Percentiles rank a stretch among this genome's conserved stretches.
Conservation (phyloP, 208 protist genomes). For the Trypanosoma boissoni region DNA sequence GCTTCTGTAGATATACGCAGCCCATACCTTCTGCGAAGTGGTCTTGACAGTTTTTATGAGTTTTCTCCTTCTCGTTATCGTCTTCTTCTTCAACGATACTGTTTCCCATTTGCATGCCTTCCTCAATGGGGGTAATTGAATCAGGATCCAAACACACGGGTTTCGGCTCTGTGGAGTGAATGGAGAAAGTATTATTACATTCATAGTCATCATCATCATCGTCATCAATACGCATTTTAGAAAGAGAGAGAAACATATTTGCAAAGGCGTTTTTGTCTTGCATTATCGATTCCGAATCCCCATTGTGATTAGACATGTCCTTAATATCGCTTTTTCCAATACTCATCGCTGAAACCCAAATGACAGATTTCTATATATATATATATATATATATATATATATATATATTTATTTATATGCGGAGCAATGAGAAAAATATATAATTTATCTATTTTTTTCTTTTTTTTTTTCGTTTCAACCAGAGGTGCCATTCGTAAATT, state of each 20-base stretch:
- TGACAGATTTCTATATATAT: background rate
- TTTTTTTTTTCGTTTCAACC: too few species aligned
- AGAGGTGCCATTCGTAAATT: too few species aligned
- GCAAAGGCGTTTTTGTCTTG: background rate
- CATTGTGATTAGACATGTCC: background rate
- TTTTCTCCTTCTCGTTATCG: background rate
- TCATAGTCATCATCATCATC: background rate
- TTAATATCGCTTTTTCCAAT: conserved; percentile 2
- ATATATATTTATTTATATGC: background rate
- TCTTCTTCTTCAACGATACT: background rate
- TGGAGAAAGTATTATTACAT: background rate
- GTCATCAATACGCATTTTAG: background rate
- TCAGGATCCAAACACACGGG: background rate
- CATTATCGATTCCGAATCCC: conserved; percentile 2
- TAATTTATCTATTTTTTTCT: conserved; percentile 1
- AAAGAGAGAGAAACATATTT: background rate
- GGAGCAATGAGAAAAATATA: background rate
- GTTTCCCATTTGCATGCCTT: conserved; percentile 2
- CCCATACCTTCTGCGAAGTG: too few species aligned
- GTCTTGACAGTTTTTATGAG: background rate
- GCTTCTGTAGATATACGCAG: too few species aligned
- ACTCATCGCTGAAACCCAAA: background rate
- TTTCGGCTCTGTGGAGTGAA: conserved; percentile 13
- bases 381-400: conserved; percentile 11
- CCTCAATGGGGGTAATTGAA: background rate